Evolutionary conservation across 192 early-diverging fungal genomes (phyloP).

Genomic region (Lobosporangium transversale): DNA sequence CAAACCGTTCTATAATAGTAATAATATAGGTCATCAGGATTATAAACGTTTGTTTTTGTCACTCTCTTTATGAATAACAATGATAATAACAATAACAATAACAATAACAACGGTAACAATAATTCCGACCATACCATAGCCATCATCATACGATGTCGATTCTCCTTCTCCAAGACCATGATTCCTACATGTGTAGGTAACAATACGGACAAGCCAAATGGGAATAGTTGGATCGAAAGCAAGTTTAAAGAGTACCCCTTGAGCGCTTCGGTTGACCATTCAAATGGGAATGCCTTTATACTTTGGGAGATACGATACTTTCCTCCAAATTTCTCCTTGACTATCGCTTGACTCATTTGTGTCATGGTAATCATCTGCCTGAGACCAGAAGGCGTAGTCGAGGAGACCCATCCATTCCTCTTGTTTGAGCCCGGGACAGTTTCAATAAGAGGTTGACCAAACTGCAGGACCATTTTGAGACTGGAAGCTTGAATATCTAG

Average conservation of each 20-base stretch:
- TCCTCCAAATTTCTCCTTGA: conserved; percentile 29
- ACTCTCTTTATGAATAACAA: no score
- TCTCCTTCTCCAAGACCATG: conserved; percentile 47
- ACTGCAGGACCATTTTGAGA: conserved; percentile 35
- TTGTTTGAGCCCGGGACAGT: no score
- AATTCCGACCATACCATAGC: conserved; percentile 25
- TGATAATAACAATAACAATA: no score
- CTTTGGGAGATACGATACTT: conserved; percentile 35
- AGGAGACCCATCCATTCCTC: background rate
- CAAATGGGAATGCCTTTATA: conserved; percentile 22
- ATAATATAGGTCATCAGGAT: background rate
- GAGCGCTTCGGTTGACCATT: background rate
- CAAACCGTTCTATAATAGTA: conserved; percentile 50
- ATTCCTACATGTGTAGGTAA: conserved; percentile 38
- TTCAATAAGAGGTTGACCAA: conserved; percentile 10
- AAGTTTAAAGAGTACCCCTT: conserved; percentile 12
- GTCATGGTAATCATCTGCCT: conserved; percentile 36
- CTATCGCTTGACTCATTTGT: conserved; percentile 20
- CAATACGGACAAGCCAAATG: conserved; percentile 38
- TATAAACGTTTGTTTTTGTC: no score
- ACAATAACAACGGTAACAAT: no score
- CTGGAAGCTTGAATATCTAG: background rate
- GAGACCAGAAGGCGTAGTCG: conserved; percentile 1
- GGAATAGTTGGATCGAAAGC: conserved; percentile 17
- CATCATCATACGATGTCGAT: conserved; percentile 47